Conservation (phyloP, 768 basidiomycete species). For the Dendrothele bispora region DNA sequence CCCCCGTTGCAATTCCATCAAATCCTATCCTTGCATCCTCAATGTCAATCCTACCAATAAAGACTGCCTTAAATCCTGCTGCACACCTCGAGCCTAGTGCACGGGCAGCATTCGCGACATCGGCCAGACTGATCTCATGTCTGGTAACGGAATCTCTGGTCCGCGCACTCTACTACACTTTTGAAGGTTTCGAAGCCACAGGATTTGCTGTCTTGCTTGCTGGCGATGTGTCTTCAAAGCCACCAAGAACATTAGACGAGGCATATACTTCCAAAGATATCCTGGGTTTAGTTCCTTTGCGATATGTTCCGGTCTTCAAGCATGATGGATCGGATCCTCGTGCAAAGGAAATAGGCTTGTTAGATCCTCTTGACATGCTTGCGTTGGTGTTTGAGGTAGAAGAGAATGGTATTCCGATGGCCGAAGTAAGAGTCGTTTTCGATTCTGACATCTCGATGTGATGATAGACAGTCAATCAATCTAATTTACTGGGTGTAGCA, state of each 20-base stretch:
- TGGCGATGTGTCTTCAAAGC: conserved; percentile 23
- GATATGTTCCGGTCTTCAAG: conserved; percentile 46
- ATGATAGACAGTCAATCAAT: no score
- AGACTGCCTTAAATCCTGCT: no score
- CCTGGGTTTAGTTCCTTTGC: conserved; percentile 48
- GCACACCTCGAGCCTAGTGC: no score
- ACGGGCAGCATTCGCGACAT: conserved; percentile 46
- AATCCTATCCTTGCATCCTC: no score
- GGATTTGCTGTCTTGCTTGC: conserved; percentile 44
- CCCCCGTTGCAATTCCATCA: no score
- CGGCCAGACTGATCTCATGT: conserved; percentile 53
- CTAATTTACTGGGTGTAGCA: conserved; percentile 23
- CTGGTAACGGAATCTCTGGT: conserved; percentile 58
- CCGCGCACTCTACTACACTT: conserved; percentile 46
- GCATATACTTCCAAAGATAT: conserved; percentile 34
- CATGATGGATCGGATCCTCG: conserved; percentile 27
- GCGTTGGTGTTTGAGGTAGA: conserved; percentile 38
- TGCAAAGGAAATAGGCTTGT: conserved; percentile 43
- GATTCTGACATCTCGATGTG: no score
- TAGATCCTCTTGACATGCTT: conserved; percentile 58
- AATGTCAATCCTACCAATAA: no score
- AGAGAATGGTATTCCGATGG: no score
- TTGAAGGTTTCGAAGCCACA: conserved; percentile 28
- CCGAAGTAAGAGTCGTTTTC: no score
- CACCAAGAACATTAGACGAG: conserved; percentile 14